A percentile compares a stretch with the other conserved stretches of the same genome.
These are phyloP conservation scores for Brachypodium distachyon DNA, from an alignment of 202 grass and related monocot species.

Conservation along the genomic window DNA sequence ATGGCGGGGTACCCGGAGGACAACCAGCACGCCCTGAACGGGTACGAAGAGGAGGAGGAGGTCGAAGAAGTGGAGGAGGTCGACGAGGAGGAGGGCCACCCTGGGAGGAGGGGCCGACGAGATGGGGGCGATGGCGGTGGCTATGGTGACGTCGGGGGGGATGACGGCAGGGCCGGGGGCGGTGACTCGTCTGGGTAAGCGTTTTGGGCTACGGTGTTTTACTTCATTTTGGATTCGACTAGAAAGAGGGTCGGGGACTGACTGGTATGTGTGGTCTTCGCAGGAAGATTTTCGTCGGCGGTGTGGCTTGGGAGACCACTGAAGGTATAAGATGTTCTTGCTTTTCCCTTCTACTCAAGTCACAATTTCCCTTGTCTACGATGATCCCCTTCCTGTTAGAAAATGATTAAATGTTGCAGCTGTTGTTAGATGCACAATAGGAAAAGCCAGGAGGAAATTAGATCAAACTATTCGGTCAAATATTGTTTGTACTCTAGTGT, in stretches of 20 bases:
- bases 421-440: not conserved
- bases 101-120: constrained; percentile 24
- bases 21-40: constrained; percentile 51
- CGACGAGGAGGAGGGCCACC: constrained; percentile 61
- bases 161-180: constrained; percentile 31
- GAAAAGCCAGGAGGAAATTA: not conserved
- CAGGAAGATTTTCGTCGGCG: constrained; percentile 98
- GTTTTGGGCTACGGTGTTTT: constrained; percentile 11
- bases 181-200: constrained; percentile 83
- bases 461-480: not conserved
- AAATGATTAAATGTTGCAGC: not conserved
- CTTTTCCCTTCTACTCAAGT: not conserved
- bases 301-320: constrained; percentile 88
- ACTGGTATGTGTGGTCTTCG: constrained; percentile 18
- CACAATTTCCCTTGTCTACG: not conserved
- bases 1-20: constrained; percentile 74
- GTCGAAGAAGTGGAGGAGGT: constrained; percentile 60
- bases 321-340: constrained; percentile 45
- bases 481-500: not conserved
- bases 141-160: constrained; percentile 29
- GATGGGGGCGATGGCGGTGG: constrained; percentile 17
- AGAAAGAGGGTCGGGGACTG: not conserved
- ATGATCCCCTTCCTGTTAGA: not conserved
- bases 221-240: not conserved
- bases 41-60: constrained; percentile 64